A percentile compares a stretch with the other conserved stretches of the same genome.
Conservation (phyloP, 2,329 filamentous ascomycete genomes). For the Nannizzia gypsea region DNA sequence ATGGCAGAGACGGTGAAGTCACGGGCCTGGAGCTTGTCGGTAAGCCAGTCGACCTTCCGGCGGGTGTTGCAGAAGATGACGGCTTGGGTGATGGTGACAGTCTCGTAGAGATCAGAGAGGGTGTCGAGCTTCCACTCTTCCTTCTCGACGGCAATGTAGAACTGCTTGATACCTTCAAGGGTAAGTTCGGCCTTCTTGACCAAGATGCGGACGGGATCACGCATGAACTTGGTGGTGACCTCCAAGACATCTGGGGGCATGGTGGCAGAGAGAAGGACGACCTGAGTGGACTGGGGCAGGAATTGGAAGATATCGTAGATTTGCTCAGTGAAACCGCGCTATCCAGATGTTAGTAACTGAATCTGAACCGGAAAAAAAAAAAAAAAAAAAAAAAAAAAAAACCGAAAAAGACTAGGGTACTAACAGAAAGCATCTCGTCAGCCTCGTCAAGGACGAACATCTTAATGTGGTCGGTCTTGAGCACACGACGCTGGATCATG, state of each 20-base stretch:
- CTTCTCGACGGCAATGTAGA: conserved; percentile 99
- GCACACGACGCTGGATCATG: conserved; percentile 64
- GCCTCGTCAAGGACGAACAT: conserved; percentile 68
- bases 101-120: conserved; percentile 97
- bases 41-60: conserved; percentile 99
- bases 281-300: conserved; percentile 93
- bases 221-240: conserved; percentile 99
- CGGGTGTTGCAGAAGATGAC: conserved; percentile 99
- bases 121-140: conserved; percentile 99
- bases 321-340: conserved; percentile 96
- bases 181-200: conserved; percentile 99
- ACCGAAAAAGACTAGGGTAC: too few relatives aligned
- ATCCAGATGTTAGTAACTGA: not conserved
- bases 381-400: too few relatives aligned
- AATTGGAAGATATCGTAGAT: conserved; percentile 99
- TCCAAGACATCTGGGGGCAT: conserved; percentile 99
- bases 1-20: conserved; percentile 98
- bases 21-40: conserved; percentile 96
- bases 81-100: conserved; percentile 96
- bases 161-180: conserved; percentile 99
- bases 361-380: too few relatives aligned
- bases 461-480: conserved; percentile 64
- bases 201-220: conserved; percentile 93
- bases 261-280: conserved; percentile 93
- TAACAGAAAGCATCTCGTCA: conserved; percentile 64